Percentiles rank a stretch among this genome's conserved stretches.
These are phyloP conservation scores for Galeopsis tetrahit DNA, from an alignment of 257 asterid genomes.

Conservation along the genomic window DNA sequence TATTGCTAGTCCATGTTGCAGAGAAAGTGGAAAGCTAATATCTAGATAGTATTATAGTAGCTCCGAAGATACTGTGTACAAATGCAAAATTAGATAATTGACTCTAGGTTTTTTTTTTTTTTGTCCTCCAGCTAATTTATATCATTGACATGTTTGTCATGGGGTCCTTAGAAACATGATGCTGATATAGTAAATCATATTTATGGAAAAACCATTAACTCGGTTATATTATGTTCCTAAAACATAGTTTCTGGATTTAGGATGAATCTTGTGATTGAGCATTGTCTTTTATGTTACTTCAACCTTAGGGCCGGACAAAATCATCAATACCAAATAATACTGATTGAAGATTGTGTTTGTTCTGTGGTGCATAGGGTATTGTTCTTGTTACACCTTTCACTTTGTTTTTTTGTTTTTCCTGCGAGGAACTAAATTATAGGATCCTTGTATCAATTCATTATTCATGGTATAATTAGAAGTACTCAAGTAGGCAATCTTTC, in stretches of 20 bases:
- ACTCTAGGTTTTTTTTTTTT: background rate
- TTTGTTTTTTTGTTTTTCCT: background rate
- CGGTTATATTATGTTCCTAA: background rate
- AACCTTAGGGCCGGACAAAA: background rate
- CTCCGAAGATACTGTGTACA: constrained; percentile 7
- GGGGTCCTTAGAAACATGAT: background rate
- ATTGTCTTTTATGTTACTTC: background rate
- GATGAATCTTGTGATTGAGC: background rate
- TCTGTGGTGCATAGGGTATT: background rate
- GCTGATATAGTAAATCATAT: background rate
- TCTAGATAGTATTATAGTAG: background rate
- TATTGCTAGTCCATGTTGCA: background rate
- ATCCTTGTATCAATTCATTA: background rate
- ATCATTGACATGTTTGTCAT: background rate
- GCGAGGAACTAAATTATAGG: background rate
- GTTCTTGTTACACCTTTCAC: background rate
- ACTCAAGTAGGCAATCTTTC: background rate
- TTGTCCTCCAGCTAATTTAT: background rate
- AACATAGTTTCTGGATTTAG: background rate
- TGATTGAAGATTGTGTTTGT: constrained; percentile 3
- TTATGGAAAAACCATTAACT: background rate
- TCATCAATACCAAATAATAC: background rate
- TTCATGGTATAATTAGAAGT: background rate
- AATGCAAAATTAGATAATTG: constrained; percentile 1
- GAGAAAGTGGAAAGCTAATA: background rate